These are phyloP conservation scores for Acacia acuminata DNA, from an alignment of 306 rosid species.

Conservation along the genomic window DNA sequence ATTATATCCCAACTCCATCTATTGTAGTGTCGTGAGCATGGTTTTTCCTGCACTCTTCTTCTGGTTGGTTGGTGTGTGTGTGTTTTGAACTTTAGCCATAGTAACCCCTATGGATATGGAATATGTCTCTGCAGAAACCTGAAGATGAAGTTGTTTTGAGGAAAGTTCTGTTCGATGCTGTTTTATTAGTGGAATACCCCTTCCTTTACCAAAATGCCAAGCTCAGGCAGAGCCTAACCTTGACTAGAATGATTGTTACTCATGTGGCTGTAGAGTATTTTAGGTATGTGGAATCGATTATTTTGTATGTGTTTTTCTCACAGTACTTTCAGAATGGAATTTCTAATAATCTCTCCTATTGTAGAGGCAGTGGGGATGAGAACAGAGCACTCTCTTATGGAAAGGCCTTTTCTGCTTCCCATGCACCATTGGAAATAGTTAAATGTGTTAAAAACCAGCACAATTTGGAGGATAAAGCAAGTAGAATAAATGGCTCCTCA, in stretches of 20 bases:
- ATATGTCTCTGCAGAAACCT: conserved; percentile 57
- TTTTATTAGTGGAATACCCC: conserved; percentile 75
- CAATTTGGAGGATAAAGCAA: conserved; percentile 44
- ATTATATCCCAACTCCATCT: not conserved
- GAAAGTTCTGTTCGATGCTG: conserved; percentile 67
- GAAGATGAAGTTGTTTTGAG: conserved; percentile 62
- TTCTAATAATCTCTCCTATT: conserved; percentile 26
- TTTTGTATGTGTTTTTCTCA: conserved; percentile 11
- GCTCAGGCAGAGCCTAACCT: conserved; percentile 40
- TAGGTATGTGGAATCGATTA: conserved; percentile 45
- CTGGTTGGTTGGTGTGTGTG: conserved; percentile 13
- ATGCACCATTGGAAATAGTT: conserved; percentile 49
- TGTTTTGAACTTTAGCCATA: conserved; percentile 13
- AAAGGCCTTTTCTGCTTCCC: conserved; percentile 64
- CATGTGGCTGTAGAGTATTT: conserved; percentile 61
- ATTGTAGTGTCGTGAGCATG: conserved; percentile 3
- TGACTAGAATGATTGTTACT: conserved; percentile 64
- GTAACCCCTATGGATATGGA: conserved; percentile 3
- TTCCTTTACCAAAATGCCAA: conserved; percentile 48
- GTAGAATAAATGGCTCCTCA: conserved; percentile 46
- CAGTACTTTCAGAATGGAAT: conserved; percentile 17
- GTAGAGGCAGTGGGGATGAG: conserved; percentile 71
- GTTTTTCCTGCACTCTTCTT: conserved; percentile 1
- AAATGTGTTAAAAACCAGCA: conserved; percentile 50
- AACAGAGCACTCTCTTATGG: conserved; percentile 57